Base-by-base conservation (phyloP, 164 flowering plant species). In the Berberis vulgaris region DNA sequence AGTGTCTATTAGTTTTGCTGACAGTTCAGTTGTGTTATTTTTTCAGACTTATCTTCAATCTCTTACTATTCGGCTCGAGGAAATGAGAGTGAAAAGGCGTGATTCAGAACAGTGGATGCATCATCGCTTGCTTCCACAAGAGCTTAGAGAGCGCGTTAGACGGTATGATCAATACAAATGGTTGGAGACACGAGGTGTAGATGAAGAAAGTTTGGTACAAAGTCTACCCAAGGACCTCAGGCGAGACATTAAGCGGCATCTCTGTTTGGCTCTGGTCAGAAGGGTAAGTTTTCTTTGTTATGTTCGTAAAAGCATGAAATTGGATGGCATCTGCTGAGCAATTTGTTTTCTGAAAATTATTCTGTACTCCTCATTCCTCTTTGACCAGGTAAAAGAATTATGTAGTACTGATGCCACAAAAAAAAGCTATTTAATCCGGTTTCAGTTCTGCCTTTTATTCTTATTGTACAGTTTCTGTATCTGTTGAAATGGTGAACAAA, bases 51-150 rank as follows among this genome's bases (percentile, higher is more conserved):
- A 95, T 78, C 97, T 95, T 69, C 97, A 91, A 59, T 95, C 99
- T 59, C 86, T 91, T 43, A 89, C 97, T 3, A 91, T 91, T 64
- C 86, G 97, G 13, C 89, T 91, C 49, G 99, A 95, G 65, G 99
- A 95, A 77, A 95, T 95, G 99, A 87, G 97, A 74, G 80, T 95
- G 52, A 95, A 91, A 81, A 87, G 99, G 76, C 96, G 97, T 62
- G 99, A 95, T 72, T 89, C 99, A 59, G 99, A 95, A 71, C 99
- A 95, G 78, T 95, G 99, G 99, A 95, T 95, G 99, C 97, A 91
- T 82, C 97, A 95, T 62, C 96, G 99, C n/a, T 66, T 95, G 79
- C 96, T 95, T 43, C 99, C 99, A 40, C 94, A 73, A 54, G 96
- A 91, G 4, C 96, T 95, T 11, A 84, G 94, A 77, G 97, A 95